Base-by-base conservation (phyloP, 371 early-diverging fungal species). In the Dinochytrium kinnereticum region DNA sequence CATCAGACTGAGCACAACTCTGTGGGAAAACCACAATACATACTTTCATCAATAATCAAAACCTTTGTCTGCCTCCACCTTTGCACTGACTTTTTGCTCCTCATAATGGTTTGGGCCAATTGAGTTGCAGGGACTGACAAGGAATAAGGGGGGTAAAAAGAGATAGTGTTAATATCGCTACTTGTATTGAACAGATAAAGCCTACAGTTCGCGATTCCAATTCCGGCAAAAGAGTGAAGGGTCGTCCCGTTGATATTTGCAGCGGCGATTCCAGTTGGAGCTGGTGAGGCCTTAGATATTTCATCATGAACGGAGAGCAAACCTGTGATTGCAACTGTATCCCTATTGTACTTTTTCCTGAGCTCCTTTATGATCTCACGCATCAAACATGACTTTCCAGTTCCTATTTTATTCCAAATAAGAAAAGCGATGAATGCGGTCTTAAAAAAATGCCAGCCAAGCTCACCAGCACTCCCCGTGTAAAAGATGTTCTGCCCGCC, bases 261-360 rank as follows among this genome's bases (percentile, higher is more conserved):
- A 0, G 96, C 96, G 1, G 96, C 95, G 71, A 94, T 90, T 3
- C 94, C 94, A 0, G 97, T 96, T 0, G 96, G 88, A 3, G 96
- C 96, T 53, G 26, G 26, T 44, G 19, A 44, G 19, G 19, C 7
- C 44, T 5, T 53, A n/a, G n/a, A n/a, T n/a, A n/a, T n/a, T n/a
- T n/a, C n/a, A n/a, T n/a, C n/a, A n/a, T n/a, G n/a, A n/a, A n/a
- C n/a, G n/a, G n/a, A n/a, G n/a, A n/a, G 5, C 55, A 24, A 21
- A 53, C 55, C 55, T 21, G 21, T 30, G 26, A 49, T 37, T 31
- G 59, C 36, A 38, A 21, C 36, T 15, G 26, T 19, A 50, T 49
- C 28, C 30, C n/a, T 26, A 1, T 24, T 26, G 44, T 33, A 21
- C 2, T 17, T 28, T 3, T 1, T 66, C 1, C 21, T 24, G 31